Conservation (phyloP, 129 eudicot species). For the Smallanthus sonchifolius region DNA sequence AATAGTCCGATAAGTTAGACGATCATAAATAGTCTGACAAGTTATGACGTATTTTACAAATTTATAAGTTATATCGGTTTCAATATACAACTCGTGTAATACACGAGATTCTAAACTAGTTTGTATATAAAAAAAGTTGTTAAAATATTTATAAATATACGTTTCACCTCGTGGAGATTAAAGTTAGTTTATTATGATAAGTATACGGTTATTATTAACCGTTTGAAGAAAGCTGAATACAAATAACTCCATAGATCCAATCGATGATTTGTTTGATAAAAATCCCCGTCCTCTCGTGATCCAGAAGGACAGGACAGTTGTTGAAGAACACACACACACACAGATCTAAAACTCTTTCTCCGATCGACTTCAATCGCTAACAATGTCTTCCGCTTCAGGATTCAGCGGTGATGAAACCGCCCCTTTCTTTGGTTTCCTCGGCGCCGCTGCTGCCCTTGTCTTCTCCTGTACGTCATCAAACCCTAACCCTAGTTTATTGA, state of each 20-base stretch:
- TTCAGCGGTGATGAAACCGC: slow-evolving; percentile 63
- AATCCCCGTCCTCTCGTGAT: slow-evolving; percentile 24
- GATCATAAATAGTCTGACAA: no score
- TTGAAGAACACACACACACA: slow-evolving; percentile 10
- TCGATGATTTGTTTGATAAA: neutral
- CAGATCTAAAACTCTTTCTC: slow-evolving; percentile 12
- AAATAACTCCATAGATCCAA: neutral
- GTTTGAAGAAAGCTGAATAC: neutral
- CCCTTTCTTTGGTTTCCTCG: slow-evolving; percentile 54
- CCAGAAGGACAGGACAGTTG: slow-evolving; percentile 20
- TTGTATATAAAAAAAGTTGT: no score
- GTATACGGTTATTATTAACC: no score
- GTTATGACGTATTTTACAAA: no score
- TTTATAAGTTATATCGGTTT: no score
- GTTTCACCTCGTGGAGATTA: no score
- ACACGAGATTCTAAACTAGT: no score
- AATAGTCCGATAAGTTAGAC: no score
- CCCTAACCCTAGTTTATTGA: slow-evolving; percentile 20
- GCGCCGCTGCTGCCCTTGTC: slow-evolving; percentile 46
- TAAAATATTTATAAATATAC: no score
- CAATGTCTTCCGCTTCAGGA: slow-evolving; percentile 37
- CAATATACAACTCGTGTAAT: no score
- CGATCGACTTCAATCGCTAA: slow-evolving; percentile 15
- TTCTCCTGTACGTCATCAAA: slow-evolving; percentile 37
- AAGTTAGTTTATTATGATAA: no score